Evolutionary conservation across 768 basidiomycete genomes (phyloP).

Genomic region (Psilocybe cubensis): DNA sequence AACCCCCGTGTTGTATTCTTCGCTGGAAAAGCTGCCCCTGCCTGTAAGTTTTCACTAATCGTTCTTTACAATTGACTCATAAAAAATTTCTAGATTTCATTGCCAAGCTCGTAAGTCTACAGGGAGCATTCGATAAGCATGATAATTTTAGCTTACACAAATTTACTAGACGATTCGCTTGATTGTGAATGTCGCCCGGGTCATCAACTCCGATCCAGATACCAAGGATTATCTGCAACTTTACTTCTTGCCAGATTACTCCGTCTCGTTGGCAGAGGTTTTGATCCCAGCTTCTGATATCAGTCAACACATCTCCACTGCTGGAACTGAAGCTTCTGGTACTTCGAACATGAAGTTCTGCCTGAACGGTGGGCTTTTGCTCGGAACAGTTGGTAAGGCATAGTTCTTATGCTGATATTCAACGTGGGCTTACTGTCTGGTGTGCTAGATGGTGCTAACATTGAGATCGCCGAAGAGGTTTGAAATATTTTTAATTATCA

Average conservation of each 20-base stretch:
- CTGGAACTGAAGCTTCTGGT: constrained; percentile 89
- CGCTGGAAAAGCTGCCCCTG: constrained; percentile 96
- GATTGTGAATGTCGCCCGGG: constrained; percentile 85
- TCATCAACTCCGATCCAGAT: constrained; percentile 85
- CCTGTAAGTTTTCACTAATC: constrained; percentile 52
- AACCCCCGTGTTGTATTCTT: constrained; percentile 94
- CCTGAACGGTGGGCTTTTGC: constrained; percentile 84
- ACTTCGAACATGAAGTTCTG: constrained; percentile 92
- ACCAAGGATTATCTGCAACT: constrained; percentile 85
- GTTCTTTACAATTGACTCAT: constrained; percentile 8
- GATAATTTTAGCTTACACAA: not conserved
- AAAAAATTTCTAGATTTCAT: constrained; percentile 65
- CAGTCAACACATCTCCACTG: constrained; percentile 96
- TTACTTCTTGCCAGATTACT: constrained; percentile 97
- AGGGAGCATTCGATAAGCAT: not conserved
- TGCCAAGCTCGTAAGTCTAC: constrained; percentile 71
- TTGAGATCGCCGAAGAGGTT: constrained; percentile 92
- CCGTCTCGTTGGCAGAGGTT: constrained; percentile 80
- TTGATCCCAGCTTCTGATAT: constrained; percentile 94
- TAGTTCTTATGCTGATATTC: not conserved
- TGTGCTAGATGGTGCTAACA: constrained; percentile 83
- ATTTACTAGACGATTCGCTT: constrained; percentile 77
- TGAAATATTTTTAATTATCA: not conserved
- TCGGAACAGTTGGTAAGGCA: constrained; percentile 77
- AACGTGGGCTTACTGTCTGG: not conserved